Percentiles rank a stretch among this genome's conserved stretches.
These are phyloP conservation scores for Gastrolobium bilobum DNA, from an alignment of 306 rosid genomes.

Conservation along the genomic window DNA sequence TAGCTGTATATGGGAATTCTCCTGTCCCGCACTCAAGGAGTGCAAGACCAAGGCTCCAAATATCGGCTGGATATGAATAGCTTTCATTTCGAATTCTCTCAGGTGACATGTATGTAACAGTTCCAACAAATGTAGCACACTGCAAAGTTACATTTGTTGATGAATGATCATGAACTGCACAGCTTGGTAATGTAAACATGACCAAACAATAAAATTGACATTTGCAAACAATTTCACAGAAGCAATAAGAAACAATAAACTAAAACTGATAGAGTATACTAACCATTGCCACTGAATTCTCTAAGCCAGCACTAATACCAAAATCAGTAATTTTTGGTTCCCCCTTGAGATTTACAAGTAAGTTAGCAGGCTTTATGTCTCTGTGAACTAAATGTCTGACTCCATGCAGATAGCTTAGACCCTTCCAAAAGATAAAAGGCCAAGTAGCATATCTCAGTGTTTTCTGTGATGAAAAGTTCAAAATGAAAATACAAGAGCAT, in stretches of 20 bases:
- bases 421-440: constrained; percentile 62
- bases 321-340: constrained; percentile 97
- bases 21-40: constrained; percentile 98
- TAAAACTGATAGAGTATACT: constrained; percentile 44
- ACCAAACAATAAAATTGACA: constrained; percentile 14
- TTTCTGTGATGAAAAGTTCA: constrained; percentile 26
- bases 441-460: constrained; percentile 29
- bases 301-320: constrained; percentile 98
- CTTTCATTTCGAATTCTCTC: constrained; percentile 94
- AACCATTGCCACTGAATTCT: constrained; percentile 98
- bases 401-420: constrained; percentile 91
- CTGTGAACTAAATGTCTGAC: constrained; percentile 92
- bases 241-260: constrained; percentile 27
- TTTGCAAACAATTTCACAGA: constrained; percentile 23
- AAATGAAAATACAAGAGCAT: constrained; percentile 37
- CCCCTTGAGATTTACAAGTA: constrained; percentile 93
- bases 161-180: constrained; percentile 20
- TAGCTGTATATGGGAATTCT: constrained; percentile 95
- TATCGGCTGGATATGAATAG: constrained; percentile 98
- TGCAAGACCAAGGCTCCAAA: constrained; percentile 99
- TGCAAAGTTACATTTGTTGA: constrained; percentile 49
- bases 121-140: constrained; percentile 99
- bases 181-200: neutral
- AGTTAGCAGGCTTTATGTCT: constrained; percentile 98
- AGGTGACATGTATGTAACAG: constrained; percentile 98